A percentile compares a stretch with the other conserved stretches of the same genome.
Conservation (phyloP, 305 asterid species). For the Plantago coronopus region DNA sequence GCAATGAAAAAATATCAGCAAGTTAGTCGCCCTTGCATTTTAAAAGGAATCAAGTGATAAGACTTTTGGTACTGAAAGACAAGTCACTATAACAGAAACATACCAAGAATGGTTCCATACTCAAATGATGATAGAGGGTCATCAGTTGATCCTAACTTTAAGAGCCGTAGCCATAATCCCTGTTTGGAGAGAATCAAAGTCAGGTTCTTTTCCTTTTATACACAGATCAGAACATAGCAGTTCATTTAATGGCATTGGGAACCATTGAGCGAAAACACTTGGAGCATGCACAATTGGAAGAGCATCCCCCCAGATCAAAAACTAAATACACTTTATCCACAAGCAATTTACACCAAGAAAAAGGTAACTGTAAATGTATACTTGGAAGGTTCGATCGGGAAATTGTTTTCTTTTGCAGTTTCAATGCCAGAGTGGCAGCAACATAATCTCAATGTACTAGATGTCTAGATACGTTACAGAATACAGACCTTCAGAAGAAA, state of each 20-base stretch:
- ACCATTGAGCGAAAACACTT: conserved; percentile 4
- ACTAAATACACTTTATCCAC: too few relatives aligned
- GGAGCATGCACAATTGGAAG: conserved; percentile 12
- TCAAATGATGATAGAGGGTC: conserved; percentile 97
- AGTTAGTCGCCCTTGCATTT: conserved; percentile 15
- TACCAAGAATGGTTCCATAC: conserved; percentile 96
- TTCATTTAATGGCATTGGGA: not conserved
- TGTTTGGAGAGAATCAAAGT: conserved; percentile 29
- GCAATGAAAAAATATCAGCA: conserved; percentile 27
- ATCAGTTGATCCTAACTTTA: conserved; percentile 88
- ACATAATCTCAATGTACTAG: too few relatives aligned
- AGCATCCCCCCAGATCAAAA: not conserved
- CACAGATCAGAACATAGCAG: conserved; percentile 1
- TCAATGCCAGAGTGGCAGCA: too few relatives aligned
- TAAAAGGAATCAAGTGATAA: conserved; percentile 14
- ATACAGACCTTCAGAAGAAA: conserved; percentile 1
- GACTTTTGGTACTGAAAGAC: conserved; percentile 16
- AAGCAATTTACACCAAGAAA: too few relatives aligned
- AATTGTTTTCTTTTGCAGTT: too few relatives aligned
- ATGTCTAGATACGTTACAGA: not conserved
- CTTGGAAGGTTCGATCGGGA: too few relatives aligned
- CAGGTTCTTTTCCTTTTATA: conserved; percentile 17
- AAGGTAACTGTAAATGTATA: too few relatives aligned
- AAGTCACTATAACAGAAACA: conserved; percentile 26
- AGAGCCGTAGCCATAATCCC: conserved; percentile 95